Evolutionary conservation across 2,329 filamentous ascomycete genomes (phyloP), one percentile per base, ranked within the genome.

Genomic region (Capronia epimyces): DNA sequence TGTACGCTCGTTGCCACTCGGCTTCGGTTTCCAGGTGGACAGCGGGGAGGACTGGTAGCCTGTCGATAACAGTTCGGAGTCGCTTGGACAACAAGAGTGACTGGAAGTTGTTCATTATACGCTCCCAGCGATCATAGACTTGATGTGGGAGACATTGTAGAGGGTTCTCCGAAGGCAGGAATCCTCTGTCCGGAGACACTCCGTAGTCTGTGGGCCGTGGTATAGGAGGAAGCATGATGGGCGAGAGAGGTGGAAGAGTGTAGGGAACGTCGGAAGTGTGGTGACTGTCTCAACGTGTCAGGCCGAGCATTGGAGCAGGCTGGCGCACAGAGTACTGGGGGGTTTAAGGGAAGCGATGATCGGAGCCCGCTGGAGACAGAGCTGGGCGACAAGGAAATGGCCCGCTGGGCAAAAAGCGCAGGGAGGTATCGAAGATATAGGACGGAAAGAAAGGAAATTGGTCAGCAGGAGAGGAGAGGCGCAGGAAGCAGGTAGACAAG

Each of bases 41-140:
- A 41, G 90, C 94, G 46, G 87, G 89, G 56, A 98, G 81, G 48
- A 95, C 76, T 6, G 91, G 89, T 53, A 98, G 78, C 39, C 78
- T 76, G 61, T 96, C 84, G 52, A 97, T 80, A 53, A 90, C 81
- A 44, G 82, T 79, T 40, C 89, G 84, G 57, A 98, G 75, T 54
- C 90, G 83, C 67, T 86, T 88, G 69, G 84, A 94, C 50, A 96
- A 78, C 45, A 97, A 83, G 53, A 97, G 75, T 10, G 84, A 82
- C 71, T 96, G 93, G 24, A 98, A 77, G 64, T 95, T 96, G 60
- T 83, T 80, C 27, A 85, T 81, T 43, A 96, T 79, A 40, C 85
- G 81, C 71, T 98, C 93, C 93, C 93, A 98, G 65, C 89, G 88
- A 68, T 87, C 84, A 71, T 97, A 98, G 74, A 96, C 97, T 2